Evolutionary conservation across 1,284 basidiomycete species (phyloP), one percentile per base, ranked within the genome.

Genomic region (Salmacisia buchloeana): DNA sequence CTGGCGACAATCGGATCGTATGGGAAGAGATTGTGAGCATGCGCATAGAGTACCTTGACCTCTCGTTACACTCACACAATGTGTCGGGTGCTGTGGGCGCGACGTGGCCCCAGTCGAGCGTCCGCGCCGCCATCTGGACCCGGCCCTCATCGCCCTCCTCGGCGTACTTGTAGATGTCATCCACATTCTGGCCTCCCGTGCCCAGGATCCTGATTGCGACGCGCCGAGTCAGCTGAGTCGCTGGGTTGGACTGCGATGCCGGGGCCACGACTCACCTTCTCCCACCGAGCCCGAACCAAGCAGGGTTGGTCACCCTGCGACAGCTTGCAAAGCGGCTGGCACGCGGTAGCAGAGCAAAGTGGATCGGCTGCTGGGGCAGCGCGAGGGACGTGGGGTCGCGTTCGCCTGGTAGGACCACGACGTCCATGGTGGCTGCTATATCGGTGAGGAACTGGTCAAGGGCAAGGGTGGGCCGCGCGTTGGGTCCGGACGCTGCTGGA

Each of bases 1-100:
- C 84, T 84, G 18, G 31, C 25, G 18, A 43, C 2, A n/a, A 15
- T n/a, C 12, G 41, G 7, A 21, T 9, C 41, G 18, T 43, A 21
- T 18, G 6, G 5, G 5, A 43, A 21, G 23, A 21, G 18, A 18
- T 38, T 18, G 18, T n/a, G 23, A 43, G 23, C 15, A 3, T 43
- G 6, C 39, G 15, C 18, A 18, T 4, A n/a, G 18, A 31, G 18
- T 29, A n/a, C 56, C 38, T 13, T n/a, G 2, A 35, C 21, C 9
- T 10, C n/a, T 39, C 4, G 12, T 33, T 2, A 35, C 33, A 77
- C 83, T 72, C 63, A 84, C 85, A 97, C 1, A 99, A 84, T 1
- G 96, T 99, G 81, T 99, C 96, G 13, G 96, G 96, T 13, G 94
- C 93, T 1, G 94, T 98, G 0, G 96, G 96, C 10, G 96, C 94